A percentile compares a stretch with the other conserved stretches of the same genome.
These are phyloP conservation scores for Aspergillus campestris DNA, from an alignment of 495 filamentous ascomycete genomes.

Conservation along the genomic window DNA sequence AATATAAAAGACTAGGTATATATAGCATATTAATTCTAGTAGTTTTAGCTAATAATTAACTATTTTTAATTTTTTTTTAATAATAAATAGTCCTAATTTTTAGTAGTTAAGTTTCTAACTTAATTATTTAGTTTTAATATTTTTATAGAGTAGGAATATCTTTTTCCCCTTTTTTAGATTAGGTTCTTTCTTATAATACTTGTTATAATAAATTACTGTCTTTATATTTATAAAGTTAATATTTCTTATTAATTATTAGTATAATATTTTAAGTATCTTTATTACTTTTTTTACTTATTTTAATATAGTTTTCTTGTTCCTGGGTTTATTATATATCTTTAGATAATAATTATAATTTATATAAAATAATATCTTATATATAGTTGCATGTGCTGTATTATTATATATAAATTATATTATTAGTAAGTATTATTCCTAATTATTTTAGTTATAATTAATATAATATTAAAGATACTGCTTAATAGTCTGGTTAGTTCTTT, in stretches of 20 bases:
- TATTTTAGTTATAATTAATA: too few species aligned
- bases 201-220: constrained; percentile 12
- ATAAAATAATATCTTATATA: background rate
- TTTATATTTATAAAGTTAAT: constrained; percentile 9
- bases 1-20: background rate
- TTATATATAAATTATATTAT: too few species aligned
- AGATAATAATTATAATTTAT: too few species aligned
- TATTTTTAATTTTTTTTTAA: constrained; percentile 8
- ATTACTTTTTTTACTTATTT: background rate
- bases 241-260: constrained; percentile 10
- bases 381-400: too few species aligned
- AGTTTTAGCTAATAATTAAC: too few species aligned
- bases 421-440: too few species aligned
- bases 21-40: too few species aligned
- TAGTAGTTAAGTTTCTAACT: constrained; percentile 21
- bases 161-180: constrained; percentile 19
- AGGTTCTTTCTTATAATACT: constrained; percentile 10
- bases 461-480: too few species aligned
- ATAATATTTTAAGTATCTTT: constrained; percentile 5
- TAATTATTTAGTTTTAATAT: constrained; percentile 23
- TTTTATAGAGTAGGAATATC: constrained; percentile 20
- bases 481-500: too few species aligned
- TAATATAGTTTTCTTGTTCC: too few species aligned
- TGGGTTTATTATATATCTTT: too few species aligned
- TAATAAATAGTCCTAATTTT: constrained; percentile 3